Conservation (phyloP, 148 eudicot genomes). For the Rhododendron mucronatum region DNA sequence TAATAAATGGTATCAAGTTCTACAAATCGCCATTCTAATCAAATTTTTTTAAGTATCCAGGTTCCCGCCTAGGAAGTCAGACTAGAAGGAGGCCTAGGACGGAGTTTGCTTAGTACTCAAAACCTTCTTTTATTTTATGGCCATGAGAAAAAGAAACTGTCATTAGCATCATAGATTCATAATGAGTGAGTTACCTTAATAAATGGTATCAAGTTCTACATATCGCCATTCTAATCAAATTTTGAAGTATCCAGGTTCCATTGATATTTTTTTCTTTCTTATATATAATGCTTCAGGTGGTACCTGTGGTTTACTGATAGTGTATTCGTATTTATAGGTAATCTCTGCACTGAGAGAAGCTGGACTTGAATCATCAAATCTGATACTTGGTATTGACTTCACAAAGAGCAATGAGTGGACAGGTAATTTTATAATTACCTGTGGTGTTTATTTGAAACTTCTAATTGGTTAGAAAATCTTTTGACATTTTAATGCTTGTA, state of each 20-base stretch:
- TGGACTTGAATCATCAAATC: constrained; percentile 90
- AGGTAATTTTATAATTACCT: constrained; percentile 30
- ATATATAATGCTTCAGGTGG: background rate
- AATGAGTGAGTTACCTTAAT: background rate
- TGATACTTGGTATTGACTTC: constrained; percentile 75
- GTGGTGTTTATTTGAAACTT: background rate
- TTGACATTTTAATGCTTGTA: constrained; percentile 21
- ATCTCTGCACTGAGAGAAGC: constrained; percentile 65
- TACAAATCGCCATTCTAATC: background rate
- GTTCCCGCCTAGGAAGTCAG: background rate
- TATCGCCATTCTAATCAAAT: background rate
- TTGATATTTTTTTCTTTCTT: background rate
- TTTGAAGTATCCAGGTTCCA: background rate
- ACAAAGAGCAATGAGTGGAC: constrained; percentile 78
- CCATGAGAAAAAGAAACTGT: background rate
- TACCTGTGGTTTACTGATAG: background rate
- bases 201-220: background rate
- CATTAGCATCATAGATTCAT: background rate
- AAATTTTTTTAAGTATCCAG: background rate
- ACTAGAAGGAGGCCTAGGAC: no score
- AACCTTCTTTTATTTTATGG: background rate
- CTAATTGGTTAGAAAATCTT: background rate
- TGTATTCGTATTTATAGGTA: constrained; percentile 38
- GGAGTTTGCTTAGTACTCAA: no score
- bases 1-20: background rate